phyloP scores from a whole-genome alignment of 352 stramenopile species.

The Globisporangium solare region DNA sequence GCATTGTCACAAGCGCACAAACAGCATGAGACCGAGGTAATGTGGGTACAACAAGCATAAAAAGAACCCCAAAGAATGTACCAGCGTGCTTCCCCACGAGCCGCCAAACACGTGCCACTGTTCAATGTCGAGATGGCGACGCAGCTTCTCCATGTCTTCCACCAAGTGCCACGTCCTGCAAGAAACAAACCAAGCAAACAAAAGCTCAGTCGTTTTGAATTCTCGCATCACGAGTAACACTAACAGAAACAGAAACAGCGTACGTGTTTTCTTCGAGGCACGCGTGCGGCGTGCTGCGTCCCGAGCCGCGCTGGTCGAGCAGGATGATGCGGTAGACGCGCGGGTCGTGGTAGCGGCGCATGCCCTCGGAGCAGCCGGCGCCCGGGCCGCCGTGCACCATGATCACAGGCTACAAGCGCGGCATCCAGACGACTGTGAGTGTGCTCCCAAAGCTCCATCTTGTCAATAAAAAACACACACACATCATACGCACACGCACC shows the following conservation, averaged over 20 bases:
- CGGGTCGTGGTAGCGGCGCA: slow-evolving; percentile 92
- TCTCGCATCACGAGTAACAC: too few species aligned
- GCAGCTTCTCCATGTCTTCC: slow-evolving; percentile 91
- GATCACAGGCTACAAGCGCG: slow-evolving; percentile 67
- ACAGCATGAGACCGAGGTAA: background rate
- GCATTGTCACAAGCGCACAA: slow-evolving; percentile 1
- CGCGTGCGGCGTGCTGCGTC: slow-evolving; percentile 82
- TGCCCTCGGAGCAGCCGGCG: slow-evolving; percentile 81
- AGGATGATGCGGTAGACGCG: slow-evolving; percentile 90
- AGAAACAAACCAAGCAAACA: background rate
- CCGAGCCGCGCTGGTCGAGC: slow-evolving; percentile 92
- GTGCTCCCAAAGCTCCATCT: background rate
- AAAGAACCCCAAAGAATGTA: slow-evolving; percentile 15
- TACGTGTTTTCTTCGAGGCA: slow-evolving; percentile 87
- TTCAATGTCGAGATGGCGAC: slow-evolving; percentile 80
- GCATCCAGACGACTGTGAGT: background rate
- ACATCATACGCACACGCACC: slow-evolving; percentile 2
- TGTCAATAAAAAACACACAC: too few species aligned
- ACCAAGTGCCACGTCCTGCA: slow-evolving; percentile 86
- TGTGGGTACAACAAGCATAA: background rate
- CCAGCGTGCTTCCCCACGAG: slow-evolving; percentile 92
- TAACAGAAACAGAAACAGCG: slow-evolving; percentile 8
- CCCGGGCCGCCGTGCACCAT: slow-evolving; percentile 93
- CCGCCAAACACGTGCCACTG: slow-evolving; percentile 94
- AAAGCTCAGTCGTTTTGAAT: too few species aligned